Conservation (phyloP, 2,329 filamentous ascomycete genomes). For the Neophaeococcomyces aloes region DNA sequence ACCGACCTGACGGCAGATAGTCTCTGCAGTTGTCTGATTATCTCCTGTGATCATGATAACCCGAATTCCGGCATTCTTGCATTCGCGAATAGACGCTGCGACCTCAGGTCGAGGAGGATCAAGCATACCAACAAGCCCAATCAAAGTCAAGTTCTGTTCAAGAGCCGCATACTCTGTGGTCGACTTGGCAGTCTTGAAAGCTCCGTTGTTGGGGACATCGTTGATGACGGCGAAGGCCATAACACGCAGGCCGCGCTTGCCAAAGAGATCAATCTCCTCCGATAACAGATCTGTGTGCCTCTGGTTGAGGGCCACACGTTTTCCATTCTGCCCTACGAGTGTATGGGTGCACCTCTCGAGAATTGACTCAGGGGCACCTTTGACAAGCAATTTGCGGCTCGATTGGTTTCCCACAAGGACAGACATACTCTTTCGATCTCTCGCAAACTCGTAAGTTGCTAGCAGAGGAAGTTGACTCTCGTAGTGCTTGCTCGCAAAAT, state of each 20-base stretch:
- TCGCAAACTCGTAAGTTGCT: slow-evolving; percentile 90
- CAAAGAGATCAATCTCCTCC: slow-evolving; percentile 77
- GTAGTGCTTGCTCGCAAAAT: slow-evolving; percentile 76
- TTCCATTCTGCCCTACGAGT: slow-evolving; percentile 66
- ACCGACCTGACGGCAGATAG: slow-evolving; percentile 93
- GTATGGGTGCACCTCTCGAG: slow-evolving; percentile 82
- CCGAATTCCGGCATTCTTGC: slow-evolving; percentile 84
- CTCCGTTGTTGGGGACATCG: slow-evolving; percentile 58
- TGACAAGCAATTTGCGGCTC: slow-evolving; percentile 76
- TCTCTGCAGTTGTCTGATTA: slow-evolving; percentile 94
- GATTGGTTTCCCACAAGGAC: slow-evolving; percentile 66
- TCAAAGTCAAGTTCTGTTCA: slow-evolving; percentile 87
- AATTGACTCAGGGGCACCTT: slow-evolving; percentile 90
- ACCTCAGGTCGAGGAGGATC: slow-evolving; percentile 94
- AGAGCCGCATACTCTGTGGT: slow-evolving; percentile 74
- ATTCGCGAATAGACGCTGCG: slow-evolving; percentile 71
- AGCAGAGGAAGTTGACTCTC: slow-evolving; percentile 64
- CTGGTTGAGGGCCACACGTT: slow-evolving; percentile 60
- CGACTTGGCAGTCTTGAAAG: slow-evolving; percentile 65
- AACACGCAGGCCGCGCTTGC: slow-evolving; percentile 83
- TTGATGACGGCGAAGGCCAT: slow-evolving; percentile 85
- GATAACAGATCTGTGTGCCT: slow-evolving; percentile 60
- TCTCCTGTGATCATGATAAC: slow-evolving; percentile 98
- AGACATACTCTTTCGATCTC: slow-evolving; percentile 98
- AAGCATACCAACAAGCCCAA: slow-evolving; percentile 91